Conservation (phyloP, 73 alveolate species). For the Paramecium bursaria region DNA sequence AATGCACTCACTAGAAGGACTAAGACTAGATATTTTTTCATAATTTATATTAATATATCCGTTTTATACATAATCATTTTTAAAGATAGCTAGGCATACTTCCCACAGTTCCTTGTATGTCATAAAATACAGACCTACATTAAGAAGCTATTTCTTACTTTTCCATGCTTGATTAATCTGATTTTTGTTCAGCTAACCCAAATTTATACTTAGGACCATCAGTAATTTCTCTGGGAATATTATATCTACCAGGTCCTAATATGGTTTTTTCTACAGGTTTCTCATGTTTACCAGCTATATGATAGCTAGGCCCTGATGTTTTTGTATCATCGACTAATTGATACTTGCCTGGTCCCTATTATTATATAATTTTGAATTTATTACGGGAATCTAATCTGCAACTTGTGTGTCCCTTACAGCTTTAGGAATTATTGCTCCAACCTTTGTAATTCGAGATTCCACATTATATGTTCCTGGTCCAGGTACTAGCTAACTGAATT, state of each 20-base stretch:
- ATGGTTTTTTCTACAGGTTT: conserved; percentile 8
- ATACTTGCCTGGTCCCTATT: conserved; percentile 55
- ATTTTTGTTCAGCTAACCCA: background rate
- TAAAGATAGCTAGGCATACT: conserved; percentile 10
- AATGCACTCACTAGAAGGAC: conserved; percentile 28
- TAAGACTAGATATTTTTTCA: conserved; percentile 28
- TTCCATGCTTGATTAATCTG: conserved; percentile 8
- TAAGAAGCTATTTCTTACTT: background rate
- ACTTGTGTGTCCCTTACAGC: background rate
- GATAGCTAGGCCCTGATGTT: conserved; percentile 40
- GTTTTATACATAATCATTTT: conserved; percentile 43
- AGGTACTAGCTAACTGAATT: background rate
- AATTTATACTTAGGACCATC: conserved; percentile 51
- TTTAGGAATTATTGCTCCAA: conserved; percentile 54
- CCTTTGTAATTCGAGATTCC: background rate
- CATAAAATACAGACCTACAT: conserved; percentile 38
- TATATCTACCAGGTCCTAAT: conserved; percentile 52
- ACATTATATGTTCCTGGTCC: conserved; percentile 45
- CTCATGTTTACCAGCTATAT: conserved; percentile 50
- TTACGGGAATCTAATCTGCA: conserved; percentile 14
- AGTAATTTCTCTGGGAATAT: conserved; percentile 2
- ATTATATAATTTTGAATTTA: too few species aligned
- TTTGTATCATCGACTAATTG: background rate
- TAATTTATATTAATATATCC: conserved; percentile 33
- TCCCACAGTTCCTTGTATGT: conserved; percentile 22